Evolutionary conservation across 2,329 filamentous ascomycete genomes (phyloP).

Genomic region (Diaporthe vaccinii): DNA sequence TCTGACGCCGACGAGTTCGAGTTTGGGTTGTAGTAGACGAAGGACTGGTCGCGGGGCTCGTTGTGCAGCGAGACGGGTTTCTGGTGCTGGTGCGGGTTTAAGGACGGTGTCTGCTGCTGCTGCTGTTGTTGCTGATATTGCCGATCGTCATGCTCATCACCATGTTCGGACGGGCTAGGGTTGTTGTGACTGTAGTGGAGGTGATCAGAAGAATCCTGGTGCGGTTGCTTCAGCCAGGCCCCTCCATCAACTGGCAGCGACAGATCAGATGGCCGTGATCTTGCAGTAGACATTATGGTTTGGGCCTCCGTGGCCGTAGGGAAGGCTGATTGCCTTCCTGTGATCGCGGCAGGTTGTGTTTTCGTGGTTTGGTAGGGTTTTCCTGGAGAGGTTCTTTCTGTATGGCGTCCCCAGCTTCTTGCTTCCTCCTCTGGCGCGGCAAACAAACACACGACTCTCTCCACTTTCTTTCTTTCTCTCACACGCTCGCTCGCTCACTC

Average conservation of each 20-base stretch:
- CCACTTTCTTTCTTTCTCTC: not conserved
- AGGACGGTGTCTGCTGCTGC: not conserved
- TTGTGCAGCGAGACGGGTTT: not conserved
- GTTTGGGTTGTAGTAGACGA: slow-evolving; percentile 57
- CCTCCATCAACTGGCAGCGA: slow-evolving; percentile 29
- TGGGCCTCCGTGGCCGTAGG: not conserved
- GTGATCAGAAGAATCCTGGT: slow-evolving; percentile 4
- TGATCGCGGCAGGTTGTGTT: not conserved
- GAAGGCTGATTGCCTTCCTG: not conserved
- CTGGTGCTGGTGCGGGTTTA: not conserved
- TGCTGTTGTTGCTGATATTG: not conserved
- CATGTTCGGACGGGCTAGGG: not conserved
- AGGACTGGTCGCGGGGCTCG: slow-evolving; percentile 31
- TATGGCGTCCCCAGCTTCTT: not conserved
- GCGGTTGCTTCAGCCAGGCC: slow-evolving; percentile 27
- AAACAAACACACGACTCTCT: slow-evolving; percentile 11
- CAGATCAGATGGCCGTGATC: slow-evolving; percentile 27
- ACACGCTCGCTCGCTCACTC: not conserved
- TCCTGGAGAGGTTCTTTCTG: not conserved
- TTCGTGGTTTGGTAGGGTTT: not conserved
- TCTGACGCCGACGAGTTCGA: slow-evolving; percentile 74
- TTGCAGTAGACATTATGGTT: slow-evolving; percentile 33
- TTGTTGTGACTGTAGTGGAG: not conserved
- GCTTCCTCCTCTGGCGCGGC: slow-evolving; percentile 16
- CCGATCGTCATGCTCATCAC: not conserved